Evolutionary conservation across 768 basidiomycete genomes (phyloP).

Genomic region (Podaxis carcinomalis): DNA sequence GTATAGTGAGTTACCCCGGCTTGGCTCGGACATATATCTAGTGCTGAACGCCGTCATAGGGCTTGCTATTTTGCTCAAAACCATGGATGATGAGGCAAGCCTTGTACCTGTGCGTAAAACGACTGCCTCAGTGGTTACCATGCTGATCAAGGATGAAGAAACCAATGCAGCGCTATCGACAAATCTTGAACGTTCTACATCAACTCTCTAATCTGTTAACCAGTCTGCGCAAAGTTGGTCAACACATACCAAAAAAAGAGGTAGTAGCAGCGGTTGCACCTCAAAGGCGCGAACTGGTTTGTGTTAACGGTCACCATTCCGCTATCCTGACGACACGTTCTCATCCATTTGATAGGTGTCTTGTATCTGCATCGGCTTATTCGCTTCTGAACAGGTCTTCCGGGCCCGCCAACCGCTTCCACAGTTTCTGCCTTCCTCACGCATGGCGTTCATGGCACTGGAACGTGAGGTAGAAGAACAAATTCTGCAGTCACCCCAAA

Average conservation of each 20-base stretch:
- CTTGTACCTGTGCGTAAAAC: constrained; percentile 38
- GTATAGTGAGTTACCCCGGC: constrained; percentile 20
- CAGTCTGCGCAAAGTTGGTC: constrained; percentile 41
- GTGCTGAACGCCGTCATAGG: constrained; percentile 10
- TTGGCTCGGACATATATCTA: not conserved
- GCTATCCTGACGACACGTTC: not conserved
- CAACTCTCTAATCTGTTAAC: constrained; percentile 38
- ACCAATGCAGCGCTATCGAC: constrained; percentile 41
- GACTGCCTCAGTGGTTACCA: not conserved
- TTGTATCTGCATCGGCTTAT: constrained; percentile 42
- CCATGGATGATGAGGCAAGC: constrained; percentile 45
- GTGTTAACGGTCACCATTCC: not conserved
- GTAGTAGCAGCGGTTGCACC: constrained; percentile 32
- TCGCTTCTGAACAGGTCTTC: constrained; percentile 46
- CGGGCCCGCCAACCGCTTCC: constrained; percentile 41
- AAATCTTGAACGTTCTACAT: constrained; percentile 32
- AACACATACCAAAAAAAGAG: constrained; percentile 41
- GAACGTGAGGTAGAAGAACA: constrained; percentile 29
- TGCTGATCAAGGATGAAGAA: constrained; percentile 26
- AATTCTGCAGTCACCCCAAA: constrained; percentile 18
- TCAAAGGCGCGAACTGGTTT: constrained; percentile 36
- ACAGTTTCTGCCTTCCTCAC: constrained; percentile 44
- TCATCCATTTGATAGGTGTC: constrained; percentile 25
- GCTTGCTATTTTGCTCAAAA: constrained; percentile 30
- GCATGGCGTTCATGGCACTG: constrained; percentile 33